Base-by-base conservation (phyloP, 192 early-diverging fungal species). In the Entomortierella beljakovae region DNA sequence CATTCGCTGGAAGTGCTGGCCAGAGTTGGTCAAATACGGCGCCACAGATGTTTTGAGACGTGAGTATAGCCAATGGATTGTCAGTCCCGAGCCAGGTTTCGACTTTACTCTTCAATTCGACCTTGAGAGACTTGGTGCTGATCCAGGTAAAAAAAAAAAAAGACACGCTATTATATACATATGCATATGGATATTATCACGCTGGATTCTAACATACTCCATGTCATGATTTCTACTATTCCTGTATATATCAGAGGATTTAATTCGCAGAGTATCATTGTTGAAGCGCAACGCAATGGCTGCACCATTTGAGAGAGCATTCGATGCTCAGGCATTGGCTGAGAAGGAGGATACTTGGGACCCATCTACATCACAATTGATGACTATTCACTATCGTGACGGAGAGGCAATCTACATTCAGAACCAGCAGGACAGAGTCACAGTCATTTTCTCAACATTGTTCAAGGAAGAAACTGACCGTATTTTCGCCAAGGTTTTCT, bases 401-500 rank as follows among this genome's bases (percentile, higher is more conserved):
- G 92, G 91, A 56, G 98, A 99, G 81, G 92, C 96, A 13, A 94
- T 97, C 60, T 97, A 95, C 75, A 86, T 99, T 64, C 91, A 96
- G 76, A 92, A 95, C 35, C 90, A 89, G 70, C 85, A 92, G 34
- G 98, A 99, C 80, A 91, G 97, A 33, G 96, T 99, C 48, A 99
- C 98, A 2, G 97, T 98, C 25, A 96, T 98, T 55, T 99, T 98
- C 83, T 94, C 92, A 33, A 98, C 96, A 13, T 85, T 90, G 81
- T 99, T 99, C 83, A 96, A 96, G 82, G 98, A 99, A 63, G 98
- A 99, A 71, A 94, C 96, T 13, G 98, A 99, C 77, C 90, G 91
- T 34, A 92, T 99, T 67, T 92, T 95, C 83, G 98, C 96, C 53
- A 94, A 92, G 66, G 95, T 99, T 33, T 99, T 99, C 80, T 84